Base-by-base conservation (phyloP, 208 protist genomes). In the Leishmania martiniquensis region DNA sequence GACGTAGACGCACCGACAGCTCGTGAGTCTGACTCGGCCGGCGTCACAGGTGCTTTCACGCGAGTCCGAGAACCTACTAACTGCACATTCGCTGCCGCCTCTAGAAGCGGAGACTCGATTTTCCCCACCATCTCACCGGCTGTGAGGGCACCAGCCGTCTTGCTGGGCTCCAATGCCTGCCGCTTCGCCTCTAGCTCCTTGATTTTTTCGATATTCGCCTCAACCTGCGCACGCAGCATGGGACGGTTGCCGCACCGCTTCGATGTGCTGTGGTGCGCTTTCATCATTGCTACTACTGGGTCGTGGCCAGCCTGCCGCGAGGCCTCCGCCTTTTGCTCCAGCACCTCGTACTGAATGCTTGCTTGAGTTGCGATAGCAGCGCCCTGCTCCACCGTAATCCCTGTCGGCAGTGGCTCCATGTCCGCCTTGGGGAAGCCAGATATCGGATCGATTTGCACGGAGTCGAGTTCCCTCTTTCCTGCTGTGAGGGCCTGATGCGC, bases 361-460 rank as follows among this genome's bases (percentile, higher is more conserved):
- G 89, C 91, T 72, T 95, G 82, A 5, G 89, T 82, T 67, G 89
- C 91, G 62, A 97, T 92, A 52, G 87, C 83, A 32, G 89, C 89
- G 51, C 84, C 94, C 66, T 97, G 94, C 84, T 96, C 91, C 42
- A 97, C 90, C 0, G 93, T 97, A 32, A 97, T 86, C 12, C 93
- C 93, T 4, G 88, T 94, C 45, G 90, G 88, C 42, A 97, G 85
- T 6, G 89, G 90, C 54, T 91, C 87, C 86, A 93, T 92, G 77
- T 92, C 87, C 25, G 88, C 71, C 76, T 90, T 93, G 39, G 91
- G 91, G 51, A 97, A 89, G 22, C 90, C 91, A 15, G 89, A 92
- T 69, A 96, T 92, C 10, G 91, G 91, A 80, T 96, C 94, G 65
- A 93, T 84, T 42, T 87, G 69, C 17, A 76, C 32, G 5, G 82